phyloP scores from a whole-genome alignment of 257 asterid genomes.

The Coffea eugenioides region DNA sequence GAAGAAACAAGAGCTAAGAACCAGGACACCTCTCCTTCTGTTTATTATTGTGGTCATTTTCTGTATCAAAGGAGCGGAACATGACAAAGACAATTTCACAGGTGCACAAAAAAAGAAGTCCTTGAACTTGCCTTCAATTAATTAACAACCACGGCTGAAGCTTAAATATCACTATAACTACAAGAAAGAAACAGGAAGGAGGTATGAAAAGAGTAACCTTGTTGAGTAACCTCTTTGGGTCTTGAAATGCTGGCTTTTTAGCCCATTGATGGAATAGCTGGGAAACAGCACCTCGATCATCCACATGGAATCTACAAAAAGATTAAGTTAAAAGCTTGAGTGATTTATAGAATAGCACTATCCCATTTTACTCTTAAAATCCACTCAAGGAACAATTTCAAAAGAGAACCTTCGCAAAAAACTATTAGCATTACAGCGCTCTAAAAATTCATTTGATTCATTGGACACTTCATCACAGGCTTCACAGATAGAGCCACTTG shows the following conservation, averaged over 20 bases:
- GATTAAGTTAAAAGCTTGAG: slow-evolving; percentile 5
- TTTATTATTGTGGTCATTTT: neutral
- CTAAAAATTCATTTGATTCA: slow-evolving; percentile 46
- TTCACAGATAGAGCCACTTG: slow-evolving; percentile 30
- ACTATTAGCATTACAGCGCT: slow-evolving; percentile 39
- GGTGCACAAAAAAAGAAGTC: neutral
- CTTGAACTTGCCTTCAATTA: neutral
- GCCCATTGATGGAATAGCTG: slow-evolving; percentile 95
- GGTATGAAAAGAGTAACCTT: slow-evolving; percentile 45
- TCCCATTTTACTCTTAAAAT: neutral
- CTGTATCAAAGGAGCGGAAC: neutral
- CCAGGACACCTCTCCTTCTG: neutral
- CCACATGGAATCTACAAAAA: slow-evolving; percentile 58
- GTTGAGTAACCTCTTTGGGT: slow-evolving; percentile 83
- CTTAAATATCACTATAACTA: neutral
- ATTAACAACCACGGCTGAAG: neutral
- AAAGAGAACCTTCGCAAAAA: slow-evolving; percentile 73
- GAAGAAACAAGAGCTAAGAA: slow-evolving; percentile 2
- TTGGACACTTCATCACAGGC: slow-evolving; percentile 38
- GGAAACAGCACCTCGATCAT: slow-evolving; percentile 73
- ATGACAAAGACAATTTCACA: neutral
- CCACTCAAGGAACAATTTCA: neutral
- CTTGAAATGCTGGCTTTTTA: slow-evolving; percentile 89
- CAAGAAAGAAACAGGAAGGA: neutral
- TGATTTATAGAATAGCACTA: neutral